These are phyloP conservation scores for Bruguiera parviflora DNA, from an alignment of 345 rosid species.

Conservation along the genomic window DNA sequence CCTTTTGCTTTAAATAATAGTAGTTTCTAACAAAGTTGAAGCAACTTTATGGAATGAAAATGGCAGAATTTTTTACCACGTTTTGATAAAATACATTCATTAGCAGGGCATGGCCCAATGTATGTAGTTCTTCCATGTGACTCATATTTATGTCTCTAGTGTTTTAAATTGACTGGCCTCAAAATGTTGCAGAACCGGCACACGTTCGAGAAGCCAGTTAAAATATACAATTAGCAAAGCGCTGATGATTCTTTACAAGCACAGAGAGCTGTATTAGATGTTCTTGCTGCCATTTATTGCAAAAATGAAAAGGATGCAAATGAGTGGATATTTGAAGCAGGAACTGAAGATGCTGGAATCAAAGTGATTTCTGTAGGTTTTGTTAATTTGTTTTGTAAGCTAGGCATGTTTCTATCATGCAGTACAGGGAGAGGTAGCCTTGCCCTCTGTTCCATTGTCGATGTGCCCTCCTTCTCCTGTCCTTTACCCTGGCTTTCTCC, in stretches of 20 bases:
- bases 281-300: slow-evolving; percentile 10
- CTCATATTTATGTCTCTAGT: background rate
- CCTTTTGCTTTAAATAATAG: too few species aligned
- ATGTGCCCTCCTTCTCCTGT: slow-evolving; percentile 15
- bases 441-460: slow-evolving; percentile 5
- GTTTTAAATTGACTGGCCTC: background rate
- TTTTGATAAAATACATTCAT: too few species aligned
- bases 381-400: slow-evolving; percentile 32
- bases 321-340: slow-evolving; percentile 12
- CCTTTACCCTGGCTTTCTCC: slow-evolving; percentile 13
- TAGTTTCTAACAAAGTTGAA: too few species aligned
- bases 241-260: slow-evolving; percentile 22
- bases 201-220: slow-evolving; percentile 54
- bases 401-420: slow-evolving; percentile 17
- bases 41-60: too few species aligned
- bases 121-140: too few species aligned
- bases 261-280: slow-evolving; percentile 9
- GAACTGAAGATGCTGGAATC: slow-evolving; percentile 9
- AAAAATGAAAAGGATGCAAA: slow-evolving; percentile 6
- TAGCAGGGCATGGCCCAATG: too few species aligned
- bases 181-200: slow-evolving; percentile 51
- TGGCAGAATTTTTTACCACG: too few species aligned
- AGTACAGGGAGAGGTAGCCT: slow-evolving; percentile 3
- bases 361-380: slow-evolving; percentile 23
- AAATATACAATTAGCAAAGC: slow-evolving; percentile 49